Evolutionary conservation across 768 basidiomycete genomes (phyloP).

Genomic region (Wakefieldia striispora): DNA sequence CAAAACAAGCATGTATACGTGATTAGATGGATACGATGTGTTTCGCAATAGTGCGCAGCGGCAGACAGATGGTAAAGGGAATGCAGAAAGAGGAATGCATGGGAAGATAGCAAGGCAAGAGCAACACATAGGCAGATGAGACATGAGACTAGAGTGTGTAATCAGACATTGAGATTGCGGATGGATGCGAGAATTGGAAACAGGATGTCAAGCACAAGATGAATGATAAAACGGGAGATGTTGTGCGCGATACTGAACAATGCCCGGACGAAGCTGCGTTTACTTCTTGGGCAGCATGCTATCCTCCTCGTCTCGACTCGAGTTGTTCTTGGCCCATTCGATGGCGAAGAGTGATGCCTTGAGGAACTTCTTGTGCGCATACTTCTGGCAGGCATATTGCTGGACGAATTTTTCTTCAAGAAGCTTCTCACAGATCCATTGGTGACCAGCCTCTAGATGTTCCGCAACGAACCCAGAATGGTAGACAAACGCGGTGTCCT

Average conservation of each 20-base stretch:
- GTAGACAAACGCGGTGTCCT: slow-evolving; percentile 91
- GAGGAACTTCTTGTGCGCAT: slow-evolving; percentile 96
- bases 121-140: slow-evolving; percentile 35
- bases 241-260: slow-evolving; percentile 20
- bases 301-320: slow-evolving; percentile 35
- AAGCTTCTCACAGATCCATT: slow-evolving; percentile 80
- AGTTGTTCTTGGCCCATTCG: slow-evolving; percentile 64
- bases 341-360: slow-evolving; percentile 81
- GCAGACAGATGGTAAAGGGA: slow-evolving; percentile 22
- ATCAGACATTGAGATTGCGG: slow-evolving; percentile 39
- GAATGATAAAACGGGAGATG: slow-evolving; percentile 25
- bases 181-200: slow-evolving; percentile 34
- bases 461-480: slow-evolving; percentile 91
- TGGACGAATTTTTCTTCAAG: slow-evolving; percentile 75
- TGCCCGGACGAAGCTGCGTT: slow-evolving; percentile 12
- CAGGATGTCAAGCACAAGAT: slow-evolving; percentile 37
- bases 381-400: slow-evolving; percentile 93
- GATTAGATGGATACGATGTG: slow-evolving; percentile 34
- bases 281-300: slow-evolving; percentile 32
- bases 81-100: slow-evolving; percentile 31
- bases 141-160: slow-evolving; percentile 38
- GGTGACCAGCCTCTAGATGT: slow-evolving; percentile 79
- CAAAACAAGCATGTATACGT: slow-evolving; percentile 36
- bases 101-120: slow-evolving; percentile 36
- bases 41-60: slow-evolving; percentile 34